Base-by-base conservation (phyloP, 2,329 filamentous ascomycete species). In the Sordariomycetes sp. region DNA sequence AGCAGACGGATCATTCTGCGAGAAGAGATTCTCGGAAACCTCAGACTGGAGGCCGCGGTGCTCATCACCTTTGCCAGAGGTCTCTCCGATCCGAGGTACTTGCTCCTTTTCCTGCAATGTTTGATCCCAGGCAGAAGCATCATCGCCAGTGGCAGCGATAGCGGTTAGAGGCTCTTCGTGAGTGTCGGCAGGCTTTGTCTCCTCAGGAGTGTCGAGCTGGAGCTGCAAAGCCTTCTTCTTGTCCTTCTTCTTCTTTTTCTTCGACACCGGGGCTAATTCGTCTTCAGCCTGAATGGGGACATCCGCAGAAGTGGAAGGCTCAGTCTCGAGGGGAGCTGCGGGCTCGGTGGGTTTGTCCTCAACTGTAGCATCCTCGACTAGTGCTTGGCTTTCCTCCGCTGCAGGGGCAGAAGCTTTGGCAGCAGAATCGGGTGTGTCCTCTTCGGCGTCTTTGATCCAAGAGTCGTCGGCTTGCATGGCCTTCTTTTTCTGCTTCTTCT, bases 11-110 rank as follows among this genome's bases (percentile, higher is more conserved):
- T 53, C 47, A n/a, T 39, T 47, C 33, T 58, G 54, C 5, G 51
- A 49, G 28, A 56, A 56, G 8, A 57, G 39, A 8, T 49, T 48
- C 37, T 56, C 53, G 10, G 54, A 56, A 12, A 49, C 21, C 9
- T 46, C 37, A 8, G 46, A 40, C 21, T 50, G 40, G 4, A 51
- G 38, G 20, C 38, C 33, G 7, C n/a, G 9, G 16, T 9, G 27
- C 28, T 28, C n/a, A 15, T 21, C 17, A 23, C 19, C 8, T 20
- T 29, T 2, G 20, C 17, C 16, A 15, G 21, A 17, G 30, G 28
- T 38, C 33, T 37, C 38, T 38, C 11, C 26, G 36, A 33, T 8
- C 11, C 17, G 23, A 12, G 30, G n/a, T n/a, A 23, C 8, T 12
- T 21, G 18, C 24, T 17, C 11, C n/a, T 20, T 21, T n/a, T 26